These are phyloP conservation scores for Avena eriantha DNA, from an alignment of 176 grass and related monocot species.

Conservation along the genomic window DNA sequence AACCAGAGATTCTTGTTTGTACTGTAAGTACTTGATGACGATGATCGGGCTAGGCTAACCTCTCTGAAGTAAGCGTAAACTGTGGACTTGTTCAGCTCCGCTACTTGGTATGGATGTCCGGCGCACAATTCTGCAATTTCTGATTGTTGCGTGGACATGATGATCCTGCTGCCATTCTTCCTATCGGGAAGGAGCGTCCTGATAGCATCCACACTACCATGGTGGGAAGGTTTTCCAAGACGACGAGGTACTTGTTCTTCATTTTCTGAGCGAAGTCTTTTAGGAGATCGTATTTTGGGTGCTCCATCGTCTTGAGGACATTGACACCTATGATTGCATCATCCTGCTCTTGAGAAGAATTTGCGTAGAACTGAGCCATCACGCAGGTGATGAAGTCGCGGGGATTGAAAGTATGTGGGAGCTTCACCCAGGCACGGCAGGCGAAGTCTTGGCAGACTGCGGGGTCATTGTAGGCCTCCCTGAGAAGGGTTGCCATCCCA, in stretches of 20 bases:
- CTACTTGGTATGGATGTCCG: not conserved
- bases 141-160: no score
- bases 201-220: no score
- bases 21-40: not conserved
- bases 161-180: conserved; percentile 25
- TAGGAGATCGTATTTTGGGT: no score
- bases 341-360: no score
- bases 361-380: no score
- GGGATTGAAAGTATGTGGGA: not conserved
- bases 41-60: not conserved
- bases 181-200: no score
- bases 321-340: no score
- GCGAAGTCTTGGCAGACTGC: not conserved
- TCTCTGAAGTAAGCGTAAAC: not conserved
- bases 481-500: not conserved
- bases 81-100: not conserved
- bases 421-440: not conserved
- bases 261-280: no score
- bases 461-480: not conserved
- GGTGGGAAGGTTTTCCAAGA: no score
- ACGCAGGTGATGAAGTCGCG: not conserved
- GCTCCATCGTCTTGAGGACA: no score
- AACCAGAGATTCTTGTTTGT: no score
- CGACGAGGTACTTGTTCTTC: no score
- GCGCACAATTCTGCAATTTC: conserved; percentile 7